These are phyloP conservation scores for Coemansia sp. DNA, from an alignment of 192 early-diverging fungal genomes.

Conservation along the genomic window DNA sequence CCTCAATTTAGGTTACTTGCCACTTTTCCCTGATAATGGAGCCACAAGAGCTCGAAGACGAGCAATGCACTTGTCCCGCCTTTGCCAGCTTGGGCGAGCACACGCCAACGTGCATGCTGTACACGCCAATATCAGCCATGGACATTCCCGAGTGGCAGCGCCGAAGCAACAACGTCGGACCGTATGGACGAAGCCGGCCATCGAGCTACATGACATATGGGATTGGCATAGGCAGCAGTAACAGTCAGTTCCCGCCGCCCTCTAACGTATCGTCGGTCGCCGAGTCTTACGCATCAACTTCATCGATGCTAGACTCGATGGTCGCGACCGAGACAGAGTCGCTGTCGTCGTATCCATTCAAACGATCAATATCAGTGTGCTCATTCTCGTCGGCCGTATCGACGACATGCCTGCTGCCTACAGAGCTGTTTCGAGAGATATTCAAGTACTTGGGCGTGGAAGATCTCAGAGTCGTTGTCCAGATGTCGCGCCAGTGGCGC, in stretches of 20 bases:
- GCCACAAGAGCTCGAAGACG: constrained; percentile 32
- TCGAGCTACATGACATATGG: constrained; percentile 43
- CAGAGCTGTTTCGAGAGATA: constrained; percentile 42
- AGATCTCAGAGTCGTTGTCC: constrained; percentile 34
- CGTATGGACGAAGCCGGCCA: constrained; percentile 22
- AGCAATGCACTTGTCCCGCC: constrained; percentile 50
- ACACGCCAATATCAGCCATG: constrained; percentile 49
- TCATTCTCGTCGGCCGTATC: constrained; percentile 49
- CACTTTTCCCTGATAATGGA: constrained; percentile 25
- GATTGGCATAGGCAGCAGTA: constrained; percentile 25
- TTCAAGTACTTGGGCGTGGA: constrained; percentile 37
- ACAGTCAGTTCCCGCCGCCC: constrained; percentile 32
- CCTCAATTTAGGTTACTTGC: neutral
- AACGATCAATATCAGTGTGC: constrained; percentile 37
- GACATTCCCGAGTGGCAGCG: constrained; percentile 38
- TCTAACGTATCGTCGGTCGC: constrained; percentile 52
- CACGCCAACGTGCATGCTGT: constrained; percentile 48
- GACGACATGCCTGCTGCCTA: constrained; percentile 39
- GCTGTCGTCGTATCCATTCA: constrained; percentile 38
- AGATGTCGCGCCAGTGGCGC: constrained; percentile 49
- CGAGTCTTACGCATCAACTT: constrained; percentile 50
- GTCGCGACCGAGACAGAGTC: constrained; percentile 51
- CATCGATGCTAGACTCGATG: constrained; percentile 51
- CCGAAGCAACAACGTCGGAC: constrained; percentile 26
- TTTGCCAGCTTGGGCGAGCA: constrained; percentile 40